Evolutionary conservation across 75 land plant species (phyloP), one percentile per base, ranked within the genome.

Genomic region (Sequoia sempervirens): DNA sequence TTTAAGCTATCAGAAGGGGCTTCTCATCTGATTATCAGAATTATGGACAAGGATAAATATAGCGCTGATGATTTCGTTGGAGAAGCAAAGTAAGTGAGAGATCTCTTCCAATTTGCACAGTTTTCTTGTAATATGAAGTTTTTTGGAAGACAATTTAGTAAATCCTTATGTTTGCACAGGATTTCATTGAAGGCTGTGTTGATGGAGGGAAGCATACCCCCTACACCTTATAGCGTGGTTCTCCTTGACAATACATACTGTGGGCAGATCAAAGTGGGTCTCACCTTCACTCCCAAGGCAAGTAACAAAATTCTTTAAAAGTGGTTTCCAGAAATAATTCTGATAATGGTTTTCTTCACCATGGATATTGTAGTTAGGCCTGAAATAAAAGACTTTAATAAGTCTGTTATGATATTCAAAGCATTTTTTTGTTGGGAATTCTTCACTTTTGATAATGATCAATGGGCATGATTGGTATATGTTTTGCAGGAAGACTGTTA

Each of bases 41-140:
- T 86, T 28, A 40, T 82, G 36, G 87, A 86, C 73, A 75, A 84
- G 75, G 87, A 86, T 41, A 83, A 11, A 15, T 83, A 78, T 43
- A 84, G 76, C 36, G 85, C 74, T 17, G 85, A 83, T 83, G 87
- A 86, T 83, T 84, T 75, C 36, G 0, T 86, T 11, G 87, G 85
- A 47, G 50, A 74, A 43, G 84, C 84, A 23, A 83, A 26, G 80
- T 83, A 75, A n/a, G 84, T 36, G 81, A 1, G n/a, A 7, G 0
- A 18, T 7, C 10, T 34, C 10, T 4, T 7, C 41, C 18, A 37
- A 3, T 75, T 11, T 38, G 45, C 15, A 75, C 17, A 38, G 18
- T 14, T 18, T 38, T 4, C 26, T 75, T 41, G 41, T 34, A 23
- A 38, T 75, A 6, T 41, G 20, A n/a, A 4, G 5, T 13, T 10